Evolutionary conservation across 2,329 filamentous ascomycete species (phyloP).

Genomic region (Penicillium sp.): DNA sequence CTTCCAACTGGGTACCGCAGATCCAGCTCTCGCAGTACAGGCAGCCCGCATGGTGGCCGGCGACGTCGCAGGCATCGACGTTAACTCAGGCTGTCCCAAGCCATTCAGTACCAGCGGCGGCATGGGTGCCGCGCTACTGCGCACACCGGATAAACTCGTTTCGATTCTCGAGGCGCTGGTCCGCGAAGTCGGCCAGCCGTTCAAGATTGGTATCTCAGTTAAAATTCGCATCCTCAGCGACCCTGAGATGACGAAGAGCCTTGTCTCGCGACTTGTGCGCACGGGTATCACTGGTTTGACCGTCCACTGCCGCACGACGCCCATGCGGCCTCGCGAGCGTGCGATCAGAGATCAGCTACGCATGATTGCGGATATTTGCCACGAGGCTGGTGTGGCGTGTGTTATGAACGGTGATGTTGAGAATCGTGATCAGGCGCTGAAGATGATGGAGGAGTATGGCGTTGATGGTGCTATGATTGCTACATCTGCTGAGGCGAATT

Average conservation of each 20-base stretch:
- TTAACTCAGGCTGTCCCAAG: slow-evolving; percentile 98
- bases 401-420: slow-evolving; percentile 94
- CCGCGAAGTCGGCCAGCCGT: slow-evolving; percentile 70
- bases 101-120: slow-evolving; percentile 90
- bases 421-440: slow-evolving; percentile 67
- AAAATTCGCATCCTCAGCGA: slow-evolving; percentile 90
- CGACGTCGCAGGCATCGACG: slow-evolving; percentile 91
- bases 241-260: slow-evolving; percentile 68
- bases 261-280: slow-evolving; percentile 74
- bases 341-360: slow-evolving; percentile 82
- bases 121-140: slow-evolving; percentile 91
- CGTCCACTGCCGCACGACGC: slow-evolving; percentile 91
- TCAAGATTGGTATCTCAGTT: slow-evolving; percentile 90
- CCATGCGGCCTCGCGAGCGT: slow-evolving; percentile 86
- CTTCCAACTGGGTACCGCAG: slow-evolving; percentile 88
- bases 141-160: slow-evolving; percentile 78
- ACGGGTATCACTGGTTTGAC: slow-evolving; percentile 93
- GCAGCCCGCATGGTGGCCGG: slow-evolving; percentile 80
- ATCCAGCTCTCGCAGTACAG: slow-evolving; percentile 76
- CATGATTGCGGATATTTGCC: slow-evolving; percentile 80
- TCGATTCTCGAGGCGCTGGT: slow-evolving; percentile 83
- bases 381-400: slow-evolving; percentile 82
- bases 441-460: slow-evolving; percentile 73
- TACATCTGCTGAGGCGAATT: slow-evolving; percentile 84
- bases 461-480: slow-evolving; percentile 97